phyloP scores from a whole-genome alignment of 2,329 filamentous ascomycete genomes.

The Cercospora sp. region DNA sequence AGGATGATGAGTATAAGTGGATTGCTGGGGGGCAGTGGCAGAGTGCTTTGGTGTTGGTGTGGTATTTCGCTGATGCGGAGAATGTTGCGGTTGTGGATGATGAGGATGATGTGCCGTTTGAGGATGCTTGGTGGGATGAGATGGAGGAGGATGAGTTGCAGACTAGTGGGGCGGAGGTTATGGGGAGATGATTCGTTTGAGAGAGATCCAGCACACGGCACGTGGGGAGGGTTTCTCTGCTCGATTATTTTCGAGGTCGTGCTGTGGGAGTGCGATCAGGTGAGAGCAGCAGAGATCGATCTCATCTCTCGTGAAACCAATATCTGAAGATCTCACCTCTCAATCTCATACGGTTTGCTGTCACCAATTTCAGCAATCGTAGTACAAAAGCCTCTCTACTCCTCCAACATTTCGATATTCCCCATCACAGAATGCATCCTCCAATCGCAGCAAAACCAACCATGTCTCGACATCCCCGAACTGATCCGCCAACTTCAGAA shows the following conservation, averaged over 20 bases:
- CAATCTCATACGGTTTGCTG: not conserved
- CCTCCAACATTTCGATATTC: not conserved
- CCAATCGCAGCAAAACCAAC: not conserved
- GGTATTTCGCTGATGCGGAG: slow-evolving; percentile 9
- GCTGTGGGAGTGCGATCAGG: not conserved
- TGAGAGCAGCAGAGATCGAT: not conserved
- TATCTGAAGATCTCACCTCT: not conserved
- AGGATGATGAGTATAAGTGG: slow-evolving; percentile 13
- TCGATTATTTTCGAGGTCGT: not conserved
- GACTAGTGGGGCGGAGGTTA: not conserved
- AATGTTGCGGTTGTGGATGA: slow-evolving; percentile 3
- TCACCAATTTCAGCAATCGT: not conserved
- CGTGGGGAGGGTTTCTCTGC: not conserved
- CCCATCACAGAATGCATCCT: not conserved
- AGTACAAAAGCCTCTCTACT: not conserved
- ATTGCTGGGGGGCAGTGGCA: slow-evolving; percentile 5
- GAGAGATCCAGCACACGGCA: not conserved
- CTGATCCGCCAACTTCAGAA: not conserved
- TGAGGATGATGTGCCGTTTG: slow-evolving; percentile 3
- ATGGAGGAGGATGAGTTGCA: slow-evolving; percentile 12
- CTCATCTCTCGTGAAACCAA: not conserved
- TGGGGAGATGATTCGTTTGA: not conserved
- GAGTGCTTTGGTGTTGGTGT: slow-evolving; percentile 2
- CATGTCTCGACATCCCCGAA: not conserved
- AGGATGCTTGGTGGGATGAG: slow-evolving; percentile 11